Conservation (phyloP, 306 rosid genomes). For the Casuarina equisetifolia region DNA sequence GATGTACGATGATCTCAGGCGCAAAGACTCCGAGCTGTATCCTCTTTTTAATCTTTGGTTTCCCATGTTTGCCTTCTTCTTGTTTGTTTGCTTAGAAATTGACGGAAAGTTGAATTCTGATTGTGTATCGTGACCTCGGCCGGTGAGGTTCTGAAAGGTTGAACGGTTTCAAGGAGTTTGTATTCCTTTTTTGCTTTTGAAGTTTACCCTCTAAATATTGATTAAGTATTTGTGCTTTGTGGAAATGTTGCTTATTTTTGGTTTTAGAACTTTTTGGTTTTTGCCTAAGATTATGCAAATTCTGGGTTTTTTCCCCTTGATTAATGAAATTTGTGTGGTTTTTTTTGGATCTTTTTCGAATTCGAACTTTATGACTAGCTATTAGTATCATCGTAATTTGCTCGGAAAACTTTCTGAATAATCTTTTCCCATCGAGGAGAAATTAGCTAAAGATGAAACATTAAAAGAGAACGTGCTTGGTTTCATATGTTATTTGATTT, state of each 20-base stretch:
- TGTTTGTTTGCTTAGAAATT: background rate
- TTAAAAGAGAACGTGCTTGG: too few relatives aligned
- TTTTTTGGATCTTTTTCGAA: background rate
- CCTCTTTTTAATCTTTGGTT: constrained; percentile 27
- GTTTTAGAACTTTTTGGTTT: background rate
- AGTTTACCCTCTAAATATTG: background rate
- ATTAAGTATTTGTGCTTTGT: background rate
- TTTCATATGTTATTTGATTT: background rate
- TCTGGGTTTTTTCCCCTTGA: background rate
- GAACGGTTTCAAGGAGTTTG: background rate
- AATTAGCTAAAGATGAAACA: too few relatives aligned
- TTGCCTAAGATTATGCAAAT: background rate
- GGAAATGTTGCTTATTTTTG: background rate
- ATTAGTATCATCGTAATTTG: too few relatives aligned
- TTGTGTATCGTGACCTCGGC: background rate
- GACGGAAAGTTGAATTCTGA: background rate
- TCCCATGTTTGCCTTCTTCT: background rate
- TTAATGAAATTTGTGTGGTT: background rate
- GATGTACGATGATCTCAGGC: constrained; percentile 82
- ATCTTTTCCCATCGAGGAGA: background rate
- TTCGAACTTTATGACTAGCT: background rate
- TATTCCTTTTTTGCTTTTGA: background rate
- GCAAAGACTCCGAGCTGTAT: constrained; percentile 94
- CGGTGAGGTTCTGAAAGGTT: background rate
- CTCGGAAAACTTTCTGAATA: background rate